Evolutionary conservation across 768 basidiomycete species (phyloP), one percentile per base, ranked within the genome.

Genomic region (Lactifluus echinatus): DNA sequence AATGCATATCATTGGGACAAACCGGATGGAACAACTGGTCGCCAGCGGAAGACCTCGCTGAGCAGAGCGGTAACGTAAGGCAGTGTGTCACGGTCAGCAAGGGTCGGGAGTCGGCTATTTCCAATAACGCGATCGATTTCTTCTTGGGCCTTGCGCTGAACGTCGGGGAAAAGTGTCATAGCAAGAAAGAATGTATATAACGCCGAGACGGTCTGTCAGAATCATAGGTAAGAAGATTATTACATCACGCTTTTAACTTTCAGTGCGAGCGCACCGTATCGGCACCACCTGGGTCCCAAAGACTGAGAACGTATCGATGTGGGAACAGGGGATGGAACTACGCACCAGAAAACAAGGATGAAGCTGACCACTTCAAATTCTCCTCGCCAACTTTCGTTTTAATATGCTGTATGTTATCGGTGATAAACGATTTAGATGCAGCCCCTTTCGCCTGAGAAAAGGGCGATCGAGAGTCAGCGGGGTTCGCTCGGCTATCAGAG

Each of bases 11-110:
- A 42, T 50, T 29, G n/a, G 5, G 36, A 54, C 56, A 19, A 37
- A 60, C 57, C 58, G 15, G 28, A 23, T 17, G 60, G 60, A 1
- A 8, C 53, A 3, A 51, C 43, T 17, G 63, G 56, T 12, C 29
- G 39, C 65, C 63, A 62, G 10, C 65, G 59, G 31, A 56, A 33
- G 5, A 60, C 37, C 53, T 65, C 65, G 33, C 54, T 62, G 2
- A 53, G 24, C 23, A 64, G 28, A 17, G 63, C 60, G 14, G 42
- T 24, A 8, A 64, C 33, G 29, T 64, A 65, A 8, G 65, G 65
- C 26, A 65, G 50, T 7, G 33, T 44, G 1, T 52, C 52, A 2
- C 59, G n/a, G 44, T 66, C 65, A 1, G 47, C 63, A 14, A 12
- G n/a, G n/a, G 28, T 10, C 24, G n/a, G 3, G 3, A 23, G 15